Conservation (phyloP, 345 rosid genomes). For the Hibiscus mutabilis region DNA sequence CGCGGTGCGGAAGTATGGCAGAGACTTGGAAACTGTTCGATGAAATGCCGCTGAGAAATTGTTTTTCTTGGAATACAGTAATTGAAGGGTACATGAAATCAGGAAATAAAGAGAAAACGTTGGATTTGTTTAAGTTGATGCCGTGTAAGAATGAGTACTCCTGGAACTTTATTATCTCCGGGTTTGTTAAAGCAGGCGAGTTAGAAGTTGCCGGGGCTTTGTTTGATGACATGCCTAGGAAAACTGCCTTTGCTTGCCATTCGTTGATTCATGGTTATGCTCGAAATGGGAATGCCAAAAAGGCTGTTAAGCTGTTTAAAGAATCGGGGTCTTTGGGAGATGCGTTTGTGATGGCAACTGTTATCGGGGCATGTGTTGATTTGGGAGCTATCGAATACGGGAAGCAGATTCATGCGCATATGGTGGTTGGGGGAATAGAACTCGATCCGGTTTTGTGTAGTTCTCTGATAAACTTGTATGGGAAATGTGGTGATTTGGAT, state of each 20-base stretch:
- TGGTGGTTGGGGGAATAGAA: constrained; percentile 36
- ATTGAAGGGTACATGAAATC: constrained; percentile 56
- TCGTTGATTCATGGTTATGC: constrained; percentile 56
- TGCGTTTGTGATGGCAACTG: constrained; percentile 48
- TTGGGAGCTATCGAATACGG: constrained; percentile 52
- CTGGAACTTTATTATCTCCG: constrained; percentile 65
- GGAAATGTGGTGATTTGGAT: constrained; percentile 60
- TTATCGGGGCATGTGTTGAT: constrained; percentile 54
- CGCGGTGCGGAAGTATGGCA: constrained; percentile 27
- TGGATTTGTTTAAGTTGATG: constrained; percentile 44
- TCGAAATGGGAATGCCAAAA: constrained; percentile 32
- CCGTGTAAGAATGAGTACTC: constrained; percentile 50
- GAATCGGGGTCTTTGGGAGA: constrained; percentile 35
- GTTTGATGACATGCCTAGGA: constrained; percentile 60
- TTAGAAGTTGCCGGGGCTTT: constrained; percentile 39
- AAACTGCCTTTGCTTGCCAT: constrained; percentile 48
- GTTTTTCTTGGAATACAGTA: constrained; percentile 67
- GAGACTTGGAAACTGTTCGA: constrained; percentile 52
- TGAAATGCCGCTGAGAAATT: constrained; percentile 59
- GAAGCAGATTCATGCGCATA: constrained; percentile 63
- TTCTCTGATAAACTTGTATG: constrained; percentile 63
- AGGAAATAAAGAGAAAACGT: constrained; percentile 33
- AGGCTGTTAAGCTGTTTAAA: constrained; percentile 56
- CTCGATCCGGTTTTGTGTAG: constrained; percentile 48
- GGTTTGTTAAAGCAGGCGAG: constrained; percentile 57